These are phyloP conservation scores for Musa beccarii DNA, from an alignment of 176 grass and related monocot species.

Conservation along the genomic window DNA sequence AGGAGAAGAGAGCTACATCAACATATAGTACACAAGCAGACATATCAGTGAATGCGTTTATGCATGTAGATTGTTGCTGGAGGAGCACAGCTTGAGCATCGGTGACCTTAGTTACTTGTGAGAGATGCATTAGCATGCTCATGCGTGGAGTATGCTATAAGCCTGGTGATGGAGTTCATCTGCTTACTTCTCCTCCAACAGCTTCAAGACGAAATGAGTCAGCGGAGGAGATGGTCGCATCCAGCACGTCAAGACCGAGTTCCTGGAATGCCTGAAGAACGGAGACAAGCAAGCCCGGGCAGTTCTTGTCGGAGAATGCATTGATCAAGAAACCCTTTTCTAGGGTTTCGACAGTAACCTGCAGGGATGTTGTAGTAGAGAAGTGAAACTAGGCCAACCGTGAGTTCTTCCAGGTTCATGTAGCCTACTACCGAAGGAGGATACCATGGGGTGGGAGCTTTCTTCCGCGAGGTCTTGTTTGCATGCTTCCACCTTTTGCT, in stretches of 20 bases:
- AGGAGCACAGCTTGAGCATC: no score
- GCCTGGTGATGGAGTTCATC: neutral
- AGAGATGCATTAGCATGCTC: no score
- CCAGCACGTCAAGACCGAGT: slow-evolving; percentile 47
- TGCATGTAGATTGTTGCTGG: no score
- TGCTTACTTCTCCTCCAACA: slow-evolving; percentile 28
- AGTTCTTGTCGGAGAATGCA: slow-evolving; percentile 29
- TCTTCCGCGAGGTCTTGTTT: neutral
- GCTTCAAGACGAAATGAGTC: slow-evolving; percentile 42
- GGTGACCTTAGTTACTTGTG: no score
- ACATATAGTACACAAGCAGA: no score
- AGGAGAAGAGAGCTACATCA: no score
- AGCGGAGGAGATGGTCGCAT: slow-evolving; percentile 39
- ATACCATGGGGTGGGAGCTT: neutral
- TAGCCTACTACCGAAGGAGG: neutral
- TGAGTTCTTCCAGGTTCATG: neutral
- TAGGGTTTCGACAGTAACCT: slow-evolving; percentile 39
- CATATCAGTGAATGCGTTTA: no score
- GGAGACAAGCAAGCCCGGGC: slow-evolving; percentile 30
- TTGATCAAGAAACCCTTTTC: slow-evolving; percentile 44
- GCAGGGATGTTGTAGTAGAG: neutral
- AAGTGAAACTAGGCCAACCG: neutral
- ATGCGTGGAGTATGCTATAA: no score
- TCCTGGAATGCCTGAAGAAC: slow-evolving; percentile 52
- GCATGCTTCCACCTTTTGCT: slow-evolving; percentile 8